Conservation (phyloP, 164 flowering plant genomes). For the Kalanchoe fedtschenkoi region DNA sequence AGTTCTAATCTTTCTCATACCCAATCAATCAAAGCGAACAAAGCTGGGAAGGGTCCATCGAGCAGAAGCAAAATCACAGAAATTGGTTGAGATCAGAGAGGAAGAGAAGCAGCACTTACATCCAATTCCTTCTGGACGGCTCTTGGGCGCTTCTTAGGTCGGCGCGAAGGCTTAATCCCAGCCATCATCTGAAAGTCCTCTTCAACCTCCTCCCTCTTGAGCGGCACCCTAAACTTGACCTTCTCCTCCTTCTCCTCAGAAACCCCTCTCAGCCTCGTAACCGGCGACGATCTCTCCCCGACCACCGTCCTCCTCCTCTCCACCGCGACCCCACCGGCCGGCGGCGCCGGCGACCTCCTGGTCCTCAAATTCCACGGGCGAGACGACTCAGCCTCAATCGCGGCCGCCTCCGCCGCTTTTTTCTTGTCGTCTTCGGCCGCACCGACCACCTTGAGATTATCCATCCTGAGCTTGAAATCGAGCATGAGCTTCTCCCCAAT, state of each 20-base stretch:
- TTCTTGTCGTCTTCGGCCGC: slow-evolving; percentile 15
- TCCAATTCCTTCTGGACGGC: slow-evolving; percentile 47
- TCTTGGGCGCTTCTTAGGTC: slow-evolving; percentile 62
- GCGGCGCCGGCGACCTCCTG: slow-evolving; percentile 2
- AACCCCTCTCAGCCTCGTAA: background rate
- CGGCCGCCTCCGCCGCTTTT: slow-evolving; percentile 8
- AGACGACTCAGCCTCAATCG: slow-evolving; percentile 7
- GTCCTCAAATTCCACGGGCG: slow-evolving; percentile 7
- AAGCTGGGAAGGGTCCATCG: too few species aligned
- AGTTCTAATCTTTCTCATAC: too few species aligned
- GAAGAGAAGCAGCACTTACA: slow-evolving; percentile 29
- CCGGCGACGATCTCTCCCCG: too few species aligned
- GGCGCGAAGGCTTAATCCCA: slow-evolving; percentile 49
- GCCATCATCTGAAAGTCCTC: slow-evolving; percentile 49
- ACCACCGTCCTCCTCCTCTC: slow-evolving; percentile 11
- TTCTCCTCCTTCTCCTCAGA: slow-evolving; percentile 28
- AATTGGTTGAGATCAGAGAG: background rate
- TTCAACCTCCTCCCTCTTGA: slow-evolving; percentile 54
- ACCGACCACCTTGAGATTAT: slow-evolving; percentile 23
- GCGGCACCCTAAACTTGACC: slow-evolving; percentile 33
- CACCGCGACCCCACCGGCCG: slow-evolving; percentile 10
- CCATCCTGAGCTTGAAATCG: slow-evolving; percentile 30
- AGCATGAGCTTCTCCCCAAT: slow-evolving; percentile 29
- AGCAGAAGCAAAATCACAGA: background rate
- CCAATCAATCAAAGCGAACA: background rate